Percentiles rank a stretch among this genome's conserved stretches.
These are phyloP conservation scores for Schizophyllum amplum DNA, from an alignment of 1,284 basidiomycete species.

Conservation along the genomic window DNA sequence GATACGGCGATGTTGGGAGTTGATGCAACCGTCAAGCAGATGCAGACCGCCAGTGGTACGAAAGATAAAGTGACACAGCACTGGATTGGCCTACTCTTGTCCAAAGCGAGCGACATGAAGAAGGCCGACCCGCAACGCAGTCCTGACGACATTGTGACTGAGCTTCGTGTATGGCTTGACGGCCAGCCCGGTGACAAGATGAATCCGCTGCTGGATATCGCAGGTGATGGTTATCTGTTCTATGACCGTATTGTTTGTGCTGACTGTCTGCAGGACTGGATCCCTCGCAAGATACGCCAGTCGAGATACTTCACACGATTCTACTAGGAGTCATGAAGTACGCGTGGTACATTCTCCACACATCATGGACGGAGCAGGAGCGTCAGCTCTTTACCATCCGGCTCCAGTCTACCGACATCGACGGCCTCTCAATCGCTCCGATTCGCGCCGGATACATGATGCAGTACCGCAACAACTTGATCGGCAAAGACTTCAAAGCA, in stretches of 20 bases:
- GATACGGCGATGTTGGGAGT: conserved; percentile 10
- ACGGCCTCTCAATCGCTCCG: conserved; percentile 14
- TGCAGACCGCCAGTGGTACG: conserved; percentile 19
- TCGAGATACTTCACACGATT: conserved; percentile 29
- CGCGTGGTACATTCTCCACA: conserved; percentile 17
- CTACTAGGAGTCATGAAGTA: conserved; percentile 29
- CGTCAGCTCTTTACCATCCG: conserved; percentile 6
- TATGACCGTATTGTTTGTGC: not conserved
- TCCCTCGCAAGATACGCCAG: conserved; percentile 23
- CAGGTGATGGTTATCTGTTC: conserved; percentile 1
- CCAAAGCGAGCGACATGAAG: conserved; percentile 1
- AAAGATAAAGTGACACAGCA: conserved; percentile 22
- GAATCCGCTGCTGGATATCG: conserved; percentile 13
- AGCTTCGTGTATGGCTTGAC: conserved; percentile 14
- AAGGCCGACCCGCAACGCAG: conserved; percentile 6
- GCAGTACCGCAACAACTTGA: conserved; percentile 17
- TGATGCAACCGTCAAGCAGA: conserved; percentile 11
- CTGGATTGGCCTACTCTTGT: conserved; percentile 23
- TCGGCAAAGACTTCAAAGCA: conserved; percentile 23
- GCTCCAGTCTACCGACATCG: conserved; percentile 10
- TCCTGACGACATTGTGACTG: conserved; percentile 7
- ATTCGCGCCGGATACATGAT: conserved; percentile 18
- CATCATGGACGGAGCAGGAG: conserved; percentile 4
- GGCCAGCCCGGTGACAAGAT: conserved; percentile 13
- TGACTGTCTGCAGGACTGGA: conserved; percentile 17